These are phyloP conservation scores for Macrolepiota albuminosa DNA, from an alignment of 768 basidiomycete genomes.

Conservation along the genomic window DNA sequence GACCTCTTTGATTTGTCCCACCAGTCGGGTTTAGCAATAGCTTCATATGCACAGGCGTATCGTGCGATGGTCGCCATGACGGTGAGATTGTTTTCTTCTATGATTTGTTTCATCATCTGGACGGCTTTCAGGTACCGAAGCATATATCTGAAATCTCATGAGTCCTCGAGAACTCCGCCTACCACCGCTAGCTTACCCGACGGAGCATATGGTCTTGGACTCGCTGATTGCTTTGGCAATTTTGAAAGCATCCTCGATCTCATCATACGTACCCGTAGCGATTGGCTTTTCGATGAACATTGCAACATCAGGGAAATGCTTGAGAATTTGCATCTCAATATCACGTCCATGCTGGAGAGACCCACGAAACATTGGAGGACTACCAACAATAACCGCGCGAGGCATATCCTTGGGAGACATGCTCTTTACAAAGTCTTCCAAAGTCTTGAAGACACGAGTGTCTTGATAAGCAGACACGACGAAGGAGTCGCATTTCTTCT, in stretches of 20 bases:
- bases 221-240: slow-evolving; percentile 71
- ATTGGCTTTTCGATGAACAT: slow-evolving; percentile 94
- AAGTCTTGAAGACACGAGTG: slow-evolving; percentile 78
- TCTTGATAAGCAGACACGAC: slow-evolving; percentile 90
- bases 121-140: slow-evolving; percentile 90
- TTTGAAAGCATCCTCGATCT: slow-evolving; percentile 63
- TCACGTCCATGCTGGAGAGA: slow-evolving; percentile 70
- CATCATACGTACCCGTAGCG: slow-evolving; percentile 69
- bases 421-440: slow-evolving; percentile 79
- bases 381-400: slow-evolving; percentile 83
- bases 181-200: slow-evolving; percentile 55
- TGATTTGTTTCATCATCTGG: slow-evolving; percentile 95
- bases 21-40: slow-evolving; percentile 82
- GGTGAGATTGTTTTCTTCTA: slow-evolving; percentile 87
- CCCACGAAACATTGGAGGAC: slow-evolving; percentile 92
- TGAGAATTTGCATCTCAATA: slow-evolving; percentile 83
- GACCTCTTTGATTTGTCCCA: slow-evolving; percentile 90
- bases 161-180: neutral
- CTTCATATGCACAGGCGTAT: slow-evolving; percentile 85
- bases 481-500: slow-evolving; percentile 90
- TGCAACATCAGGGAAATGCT: slow-evolving; percentile 82
- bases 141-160: slow-evolving; percentile 64
- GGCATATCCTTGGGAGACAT: slow-evolving; percentile 63
- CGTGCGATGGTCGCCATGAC: slow-evolving; percentile 97
- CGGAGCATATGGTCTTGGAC: slow-evolving; percentile 75